phyloP scores from a whole-genome alignment of 2,329 filamentous ascomycete species.

The Diaporthe longicolla region DNA sequence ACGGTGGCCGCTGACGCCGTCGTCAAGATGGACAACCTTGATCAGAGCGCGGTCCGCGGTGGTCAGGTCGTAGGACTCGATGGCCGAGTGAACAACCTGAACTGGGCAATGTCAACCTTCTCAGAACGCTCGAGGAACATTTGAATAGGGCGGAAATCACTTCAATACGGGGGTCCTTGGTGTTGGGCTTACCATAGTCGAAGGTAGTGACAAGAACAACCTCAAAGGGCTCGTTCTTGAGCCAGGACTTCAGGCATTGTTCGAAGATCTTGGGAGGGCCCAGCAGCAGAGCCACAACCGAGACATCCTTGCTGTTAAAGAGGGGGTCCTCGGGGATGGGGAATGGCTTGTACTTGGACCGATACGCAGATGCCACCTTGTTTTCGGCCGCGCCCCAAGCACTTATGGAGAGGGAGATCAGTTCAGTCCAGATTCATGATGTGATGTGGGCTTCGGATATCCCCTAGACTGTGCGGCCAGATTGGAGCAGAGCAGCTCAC shows the following conservation, averaged over 20 bases:
- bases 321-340: not conserved
- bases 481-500: too few species aligned
- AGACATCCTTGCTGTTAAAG: constrained; percentile 30
- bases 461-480: not conserved
- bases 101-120: not conserved
- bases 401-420: not conserved
- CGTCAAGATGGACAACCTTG: constrained; percentile 23
- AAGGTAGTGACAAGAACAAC: constrained; percentile 20
- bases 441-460: not conserved
- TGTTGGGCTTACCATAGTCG: not conserved
- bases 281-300: constrained; percentile 11
- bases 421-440: not conserved
- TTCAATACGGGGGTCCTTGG: not conserved
- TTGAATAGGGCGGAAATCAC: too few species aligned
- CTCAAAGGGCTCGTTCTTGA: constrained; percentile 22
- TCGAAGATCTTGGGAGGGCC: constrained; percentile 23
- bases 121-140: too few species aligned
- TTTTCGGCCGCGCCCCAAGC: constrained; percentile 10
- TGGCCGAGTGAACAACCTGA: not conserved
- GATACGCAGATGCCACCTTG: not conserved
- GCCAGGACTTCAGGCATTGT: constrained; percentile 22
- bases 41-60: constrained; percentile 17
- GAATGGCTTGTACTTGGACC: constrained; percentile 16
- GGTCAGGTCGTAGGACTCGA: constrained; percentile 21
- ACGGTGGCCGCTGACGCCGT: constrained; percentile 23